Conservation (phyloP, 306 rosid genomes). For the Biancaea sappan region DNA sequence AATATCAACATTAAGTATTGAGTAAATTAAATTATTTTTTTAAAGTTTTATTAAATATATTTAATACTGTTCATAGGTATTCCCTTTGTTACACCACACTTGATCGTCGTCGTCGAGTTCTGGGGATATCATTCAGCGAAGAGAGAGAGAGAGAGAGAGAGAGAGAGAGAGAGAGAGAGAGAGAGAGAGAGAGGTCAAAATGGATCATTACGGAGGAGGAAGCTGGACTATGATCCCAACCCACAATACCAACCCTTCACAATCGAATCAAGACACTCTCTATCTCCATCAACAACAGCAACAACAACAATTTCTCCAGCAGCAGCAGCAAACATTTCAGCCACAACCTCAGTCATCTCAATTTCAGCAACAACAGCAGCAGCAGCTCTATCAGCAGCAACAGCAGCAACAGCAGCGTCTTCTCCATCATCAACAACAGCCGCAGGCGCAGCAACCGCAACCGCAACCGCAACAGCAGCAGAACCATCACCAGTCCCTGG, state of each 20-base stretch:
- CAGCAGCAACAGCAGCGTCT: background rate
- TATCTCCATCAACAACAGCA: conserved; percentile 59
- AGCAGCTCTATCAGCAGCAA: conserved; percentile 1
- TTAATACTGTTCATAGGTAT: too few relatives aligned
- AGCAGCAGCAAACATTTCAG: conserved; percentile 6
- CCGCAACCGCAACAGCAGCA: conserved; percentile 41
- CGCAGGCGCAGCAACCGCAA: conserved; percentile 3
- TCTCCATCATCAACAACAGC: conserved; percentile 2
- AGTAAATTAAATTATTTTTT: too few relatives aligned
- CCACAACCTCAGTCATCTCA: background rate
- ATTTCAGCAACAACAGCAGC: background rate
- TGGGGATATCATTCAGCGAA: too few relatives aligned
- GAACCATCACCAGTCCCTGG: conserved; percentile 81
- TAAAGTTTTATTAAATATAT: too few relatives aligned
- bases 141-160: too few relatives aligned
- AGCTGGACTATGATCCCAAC: conserved; percentile 84
- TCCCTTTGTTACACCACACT: too few relatives aligned
- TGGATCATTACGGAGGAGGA: conserved; percentile 77
- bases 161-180: too few relatives aligned
- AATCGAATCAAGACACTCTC: conserved; percentile 70
- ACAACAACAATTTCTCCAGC: conserved; percentile 28
- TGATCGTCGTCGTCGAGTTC: too few relatives aligned
- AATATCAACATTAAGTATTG: too few relatives aligned
- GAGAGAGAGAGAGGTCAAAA: conserved; percentile 24
- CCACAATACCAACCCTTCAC: conserved; percentile 60